Evolutionary conservation across 2,329 filamentous ascomycete species (phyloP).

Genomic region (Tympanopsis confertula): DNA sequence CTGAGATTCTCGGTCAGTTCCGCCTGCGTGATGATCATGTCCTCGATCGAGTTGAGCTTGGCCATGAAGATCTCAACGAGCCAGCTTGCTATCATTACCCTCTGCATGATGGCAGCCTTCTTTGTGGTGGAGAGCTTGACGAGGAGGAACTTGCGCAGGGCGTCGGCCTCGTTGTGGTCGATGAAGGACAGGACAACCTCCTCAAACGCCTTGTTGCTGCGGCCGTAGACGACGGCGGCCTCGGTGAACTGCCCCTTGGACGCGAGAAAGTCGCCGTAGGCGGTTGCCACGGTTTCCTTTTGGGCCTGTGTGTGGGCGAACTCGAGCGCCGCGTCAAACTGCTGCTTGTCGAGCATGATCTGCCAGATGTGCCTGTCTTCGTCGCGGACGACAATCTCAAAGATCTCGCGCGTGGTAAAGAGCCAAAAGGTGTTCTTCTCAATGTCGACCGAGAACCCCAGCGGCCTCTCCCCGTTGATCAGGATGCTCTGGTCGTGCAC

Average conservation of each 20-base stretch:
- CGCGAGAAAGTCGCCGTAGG: constrained; percentile 80
- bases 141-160: constrained; percentile 75
- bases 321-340: constrained; percentile 78
- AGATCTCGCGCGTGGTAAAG: constrained; percentile 82
- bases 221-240: constrained; percentile 80
- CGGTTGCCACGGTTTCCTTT: constrained; percentile 81
- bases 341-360: constrained; percentile 74
- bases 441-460: constrained; percentile 79
- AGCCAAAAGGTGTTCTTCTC: constrained; percentile 98
- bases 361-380: constrained; percentile 92
- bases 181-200: constrained; percentile 87
- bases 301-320: constrained; percentile 73
- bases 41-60: constrained; percentile 86
- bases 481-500: constrained; percentile 83
- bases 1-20: constrained; percentile 65
- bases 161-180: constrained; percentile 80
- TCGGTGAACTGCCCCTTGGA: constrained; percentile 72
- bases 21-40: constrained; percentile 80
- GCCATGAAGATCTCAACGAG: constrained; percentile 94
- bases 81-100: constrained; percentile 92
- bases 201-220: constrained; percentile 93
- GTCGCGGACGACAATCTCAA: constrained; percentile 80
- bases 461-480: constrained; percentile 62
- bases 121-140: constrained; percentile 75
- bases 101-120: constrained; percentile 78